phyloP scores from a whole-genome alignment of 371 early-diverging fungal species.

The Actinomortierella ambigua region DNA sequence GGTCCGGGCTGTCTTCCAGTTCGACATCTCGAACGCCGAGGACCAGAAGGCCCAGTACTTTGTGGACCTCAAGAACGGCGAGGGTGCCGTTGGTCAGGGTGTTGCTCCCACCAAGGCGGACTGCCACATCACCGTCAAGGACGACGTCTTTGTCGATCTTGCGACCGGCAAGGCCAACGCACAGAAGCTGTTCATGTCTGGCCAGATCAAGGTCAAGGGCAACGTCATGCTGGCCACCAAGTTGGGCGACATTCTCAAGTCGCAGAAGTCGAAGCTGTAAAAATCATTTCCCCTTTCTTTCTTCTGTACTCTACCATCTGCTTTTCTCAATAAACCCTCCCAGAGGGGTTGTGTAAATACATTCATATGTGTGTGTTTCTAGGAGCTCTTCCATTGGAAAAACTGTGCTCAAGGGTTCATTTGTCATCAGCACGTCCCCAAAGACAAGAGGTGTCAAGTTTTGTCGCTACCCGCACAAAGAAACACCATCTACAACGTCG shows the following conservation, averaged over 20 bases:
- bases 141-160: constrained; percentile 74
- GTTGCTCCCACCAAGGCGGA: constrained; percentile 50
- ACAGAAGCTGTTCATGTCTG: constrained; percentile 78
- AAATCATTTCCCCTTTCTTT: constrained; percentile 9
- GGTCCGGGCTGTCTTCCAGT: constrained; percentile 74
- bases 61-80: constrained; percentile 72
- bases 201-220: constrained; percentile 85
- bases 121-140: constrained; percentile 54
- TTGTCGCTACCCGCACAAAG: too few relatives aligned
- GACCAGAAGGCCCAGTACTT: constrained; percentile 56
- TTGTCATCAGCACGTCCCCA: too few relatives aligned
- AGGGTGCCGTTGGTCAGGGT: constrained; percentile 46
- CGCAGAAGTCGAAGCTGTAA: constrained; percentile 60
- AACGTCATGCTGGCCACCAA: constrained; percentile 87
- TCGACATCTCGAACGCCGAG: constrained; percentile 65
- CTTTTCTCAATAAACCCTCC: not conserved
- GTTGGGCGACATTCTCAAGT: constrained; percentile 70
- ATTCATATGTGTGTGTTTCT: too few relatives aligned
- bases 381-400: too few relatives aligned
- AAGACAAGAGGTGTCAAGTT: too few relatives aligned
- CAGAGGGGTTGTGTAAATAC: not conserved
- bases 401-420: too few relatives aligned
- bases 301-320: not conserved
- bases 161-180: constrained; percentile 74
- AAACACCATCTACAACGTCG: too few relatives aligned